Conservation (phyloP, 306 rosid species). For the Psophocarpus tetragonolobus region DNA sequence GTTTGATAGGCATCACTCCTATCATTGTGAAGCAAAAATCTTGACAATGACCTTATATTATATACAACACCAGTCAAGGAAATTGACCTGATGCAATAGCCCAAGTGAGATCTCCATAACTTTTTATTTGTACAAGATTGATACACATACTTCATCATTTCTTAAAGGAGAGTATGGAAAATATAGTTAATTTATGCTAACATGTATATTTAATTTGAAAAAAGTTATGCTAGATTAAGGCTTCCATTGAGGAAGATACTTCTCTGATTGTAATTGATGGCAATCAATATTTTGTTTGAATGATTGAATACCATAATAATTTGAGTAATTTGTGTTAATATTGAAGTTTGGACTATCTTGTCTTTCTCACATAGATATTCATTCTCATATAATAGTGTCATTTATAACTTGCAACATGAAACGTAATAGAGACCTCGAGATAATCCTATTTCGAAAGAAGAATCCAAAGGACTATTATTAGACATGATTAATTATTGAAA, state of each 20-base stretch:
- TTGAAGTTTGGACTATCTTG: background rate
- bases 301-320: background rate
- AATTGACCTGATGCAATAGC: too few relatives aligned
- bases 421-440: background rate
- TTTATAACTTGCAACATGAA: background rate
- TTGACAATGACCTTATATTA: too few relatives aligned
- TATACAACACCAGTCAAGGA: too few relatives aligned
- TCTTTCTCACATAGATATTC: background rate
- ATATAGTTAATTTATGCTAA: background rate
- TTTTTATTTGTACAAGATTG: too few relatives aligned
- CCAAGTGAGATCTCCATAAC: too few relatives aligned
- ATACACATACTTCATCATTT: too few relatives aligned
- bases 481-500: background rate
- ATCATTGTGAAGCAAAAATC: too few relatives aligned
- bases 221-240: background rate
- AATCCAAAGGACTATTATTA: background rate
- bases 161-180: too few relatives aligned
- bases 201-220: background rate
- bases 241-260: background rate
- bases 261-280: background rate
- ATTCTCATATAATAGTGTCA: background rate
- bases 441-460: background rate
- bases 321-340: background rate
- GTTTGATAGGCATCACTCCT: too few relatives aligned
- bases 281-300: background rate